phyloP scores from a whole-genome alignment of 2,329 filamentous ascomycete species.

The Rutstroemia sp. region DNA sequence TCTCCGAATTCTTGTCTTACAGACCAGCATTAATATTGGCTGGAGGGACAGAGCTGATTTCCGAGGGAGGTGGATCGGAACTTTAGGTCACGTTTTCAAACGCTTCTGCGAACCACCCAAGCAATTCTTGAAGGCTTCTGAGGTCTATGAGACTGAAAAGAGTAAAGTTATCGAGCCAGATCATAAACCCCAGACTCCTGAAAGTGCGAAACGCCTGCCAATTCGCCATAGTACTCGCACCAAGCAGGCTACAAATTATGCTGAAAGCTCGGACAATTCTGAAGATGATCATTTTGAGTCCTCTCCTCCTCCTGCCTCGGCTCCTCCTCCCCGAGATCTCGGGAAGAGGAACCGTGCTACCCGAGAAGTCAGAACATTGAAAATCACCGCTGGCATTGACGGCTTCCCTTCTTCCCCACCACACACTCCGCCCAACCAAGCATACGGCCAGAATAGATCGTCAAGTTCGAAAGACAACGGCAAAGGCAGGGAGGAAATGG shows the following conservation, averaged over 20 bases:
- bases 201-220: conserved; percentile 9
- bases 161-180: background rate
- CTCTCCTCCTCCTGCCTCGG: background rate
- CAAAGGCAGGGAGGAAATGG: conserved; percentile 14
- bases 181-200: conserved; percentile 10
- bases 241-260: conserved; percentile 18
- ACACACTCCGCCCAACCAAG: conserved; percentile 9
- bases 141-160: background rate
- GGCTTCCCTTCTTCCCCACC: conserved; percentile 12
- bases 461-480: background rate
- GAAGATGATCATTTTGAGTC: conserved; percentile 4
- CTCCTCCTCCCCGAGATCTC: conserved; percentile 1
- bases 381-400: conserved; percentile 24
- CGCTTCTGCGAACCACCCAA: conserved; percentile 35
- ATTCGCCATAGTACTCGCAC: conserved; percentile 13
- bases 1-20: conserved; percentile 62
- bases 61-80: conserved; percentile 69
- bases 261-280: conserved; percentile 21
- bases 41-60: conserved; percentile 81
- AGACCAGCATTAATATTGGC: conserved; percentile 69
- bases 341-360: conserved; percentile 10
- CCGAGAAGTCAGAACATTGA: conserved; percentile 24
- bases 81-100: conserved; percentile 60
- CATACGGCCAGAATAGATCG: conserved; percentile 15
- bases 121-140: conserved; percentile 4